Percentiles rank a stretch among this genome's conserved stretches.
These are phyloP conservation scores for Candida sanyaensis DNA, from an alignment of 1,139 yeast species.

Conservation along the genomic window DNA sequence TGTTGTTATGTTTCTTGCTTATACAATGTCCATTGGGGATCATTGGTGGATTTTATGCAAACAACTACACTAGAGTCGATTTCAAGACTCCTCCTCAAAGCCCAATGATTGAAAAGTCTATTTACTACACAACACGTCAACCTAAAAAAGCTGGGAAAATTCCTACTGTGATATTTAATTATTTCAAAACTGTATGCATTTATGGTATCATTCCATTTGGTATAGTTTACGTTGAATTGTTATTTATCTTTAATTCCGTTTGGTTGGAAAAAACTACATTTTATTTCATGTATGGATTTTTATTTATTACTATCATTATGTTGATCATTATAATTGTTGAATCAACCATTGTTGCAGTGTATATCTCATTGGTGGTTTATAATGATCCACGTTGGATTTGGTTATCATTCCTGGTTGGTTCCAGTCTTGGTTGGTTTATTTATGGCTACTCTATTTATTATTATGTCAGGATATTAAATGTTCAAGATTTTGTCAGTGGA, in stretches of 20 bases:
- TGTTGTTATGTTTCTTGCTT: slow-evolving; percentile 58
- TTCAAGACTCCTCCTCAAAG: slow-evolving; percentile 16
- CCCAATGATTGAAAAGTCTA: slow-evolving; percentile 2
- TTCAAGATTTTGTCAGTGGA: slow-evolving; percentile 69
- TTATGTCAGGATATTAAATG: slow-evolving; percentile 53
- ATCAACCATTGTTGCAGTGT: slow-evolving; percentile 72
- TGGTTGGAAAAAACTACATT: slow-evolving; percentile 83
- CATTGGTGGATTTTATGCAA: slow-evolving; percentile 68
- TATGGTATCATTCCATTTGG: slow-evolving; percentile 79
- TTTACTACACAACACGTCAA: neutral
- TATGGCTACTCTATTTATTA: slow-evolving; percentile 70
- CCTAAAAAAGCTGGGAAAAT: neutral
- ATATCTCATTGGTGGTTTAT: slow-evolving; percentile 56
- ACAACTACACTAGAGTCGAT: slow-evolving; percentile 28
- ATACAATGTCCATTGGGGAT: slow-evolving; percentile 75
- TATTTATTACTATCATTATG: slow-evolving; percentile 61
- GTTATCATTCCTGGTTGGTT: slow-evolving; percentile 74
- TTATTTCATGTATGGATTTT: slow-evolving; percentile 79
- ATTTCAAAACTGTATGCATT: slow-evolving; percentile 22
- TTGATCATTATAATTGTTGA: slow-evolving; percentile 67
- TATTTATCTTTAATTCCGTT: slow-evolving; percentile 71
- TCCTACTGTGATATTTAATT: slow-evolving; percentile 2
- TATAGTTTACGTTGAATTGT: slow-evolving; percentile 76
- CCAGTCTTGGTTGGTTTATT: slow-evolving; percentile 72
- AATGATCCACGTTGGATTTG: slow-evolving; percentile 82